Evolutionary conservation across 1,139 yeast species (phyloP), one percentile per base, ranked within the genome.

Genomic region (Candida labiduridarum): DNA sequence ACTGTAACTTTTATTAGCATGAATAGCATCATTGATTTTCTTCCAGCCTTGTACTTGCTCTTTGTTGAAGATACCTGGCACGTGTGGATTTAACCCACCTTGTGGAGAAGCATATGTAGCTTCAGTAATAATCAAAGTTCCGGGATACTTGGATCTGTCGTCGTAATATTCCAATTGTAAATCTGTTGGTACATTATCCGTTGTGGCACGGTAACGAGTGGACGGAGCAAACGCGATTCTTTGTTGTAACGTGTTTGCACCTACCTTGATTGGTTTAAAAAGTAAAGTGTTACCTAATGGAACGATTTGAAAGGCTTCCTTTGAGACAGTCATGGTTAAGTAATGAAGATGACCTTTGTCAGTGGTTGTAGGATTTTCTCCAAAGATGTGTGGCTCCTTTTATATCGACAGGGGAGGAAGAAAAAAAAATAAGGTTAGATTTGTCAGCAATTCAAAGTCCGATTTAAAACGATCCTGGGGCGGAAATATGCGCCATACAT

Each of bases 31-130:
- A 50, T 72, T 68, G 50, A 84, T 73, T 54, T 72, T 69, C 50
- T 69, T 74, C 87, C 87, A 84, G 18, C 69, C 77, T 14, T 60
- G 66, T 27, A 72, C 65, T 54, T 82, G 87, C 29, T 66, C 68
- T 6, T 74, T 69, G 46, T 65, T 70, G 72, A 73, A 83, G 47
- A 84, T 74, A 49, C 89, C 88, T 25, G 89, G 87, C 15, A 71
- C 77, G 50, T 67, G 59, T 35, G 64, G 65, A 55, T 68, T 71
- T 14, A 79, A 74, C 33, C 78, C 78, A 41, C 61, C 62, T 48
- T 59, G 54, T 2, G 61, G 62, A 1, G 68, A 61, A 8, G 68
- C 60, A 52, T 63, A 61, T 4, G 72, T 66, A 19, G 78, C 79
- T 35, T 77, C 71, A 22, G 70, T 64, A 60, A 69, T 78, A 36